Percentiles rank a stretch among this genome's conserved stretches.
These are phyloP conservation scores for Naganishia kalamii DNA, from an alignment of 768 basidiomycete genomes.

Conservation along the genomic window DNA sequence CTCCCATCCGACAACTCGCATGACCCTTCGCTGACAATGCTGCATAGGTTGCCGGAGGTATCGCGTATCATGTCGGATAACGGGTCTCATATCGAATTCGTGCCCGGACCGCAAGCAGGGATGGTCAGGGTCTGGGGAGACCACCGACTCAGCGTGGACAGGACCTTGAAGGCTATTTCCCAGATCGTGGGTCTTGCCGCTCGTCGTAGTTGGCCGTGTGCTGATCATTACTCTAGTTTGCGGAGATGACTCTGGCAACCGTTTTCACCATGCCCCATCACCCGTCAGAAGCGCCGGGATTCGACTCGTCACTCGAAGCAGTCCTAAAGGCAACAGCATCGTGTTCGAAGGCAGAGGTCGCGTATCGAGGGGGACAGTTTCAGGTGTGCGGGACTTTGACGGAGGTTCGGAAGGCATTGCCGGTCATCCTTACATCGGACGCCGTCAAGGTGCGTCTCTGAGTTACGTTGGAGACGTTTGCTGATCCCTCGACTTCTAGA, in stretches of 20 bases:
- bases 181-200: constrained; percentile 63
- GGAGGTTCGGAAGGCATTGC: constrained; percentile 78
- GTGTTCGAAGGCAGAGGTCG: constrained; percentile 82
- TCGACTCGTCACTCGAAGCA: constrained; percentile 48
- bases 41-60: constrained; percentile 73
- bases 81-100: constrained; percentile 89
- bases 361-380: constrained; percentile 95
- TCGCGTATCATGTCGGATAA: constrained; percentile 92
- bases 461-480: constrained; percentile 37
- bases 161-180: constrained; percentile 91
- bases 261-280: not conserved
- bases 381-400: constrained; percentile 91
- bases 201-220: not conserved
- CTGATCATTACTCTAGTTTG: constrained; percentile 56
- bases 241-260: constrained; percentile 80
- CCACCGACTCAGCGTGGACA: constrained; percentile 84
- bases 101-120: constrained; percentile 84
- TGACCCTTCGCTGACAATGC: not conserved
- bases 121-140: constrained; percentile 91
- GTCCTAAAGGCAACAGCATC: constrained; percentile 81
- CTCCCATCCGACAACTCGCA: not conserved
- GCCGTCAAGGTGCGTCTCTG: constrained; percentile 66
- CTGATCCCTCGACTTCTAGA: constrained; percentile 43
- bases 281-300: not conserved
- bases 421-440: constrained; percentile 81